Percentiles rank a stretch among this genome's conserved stretches.
phyloP scores from a whole-genome alignment of 768 basidiomycete genomes.

The Collybia sp. region DNA sequence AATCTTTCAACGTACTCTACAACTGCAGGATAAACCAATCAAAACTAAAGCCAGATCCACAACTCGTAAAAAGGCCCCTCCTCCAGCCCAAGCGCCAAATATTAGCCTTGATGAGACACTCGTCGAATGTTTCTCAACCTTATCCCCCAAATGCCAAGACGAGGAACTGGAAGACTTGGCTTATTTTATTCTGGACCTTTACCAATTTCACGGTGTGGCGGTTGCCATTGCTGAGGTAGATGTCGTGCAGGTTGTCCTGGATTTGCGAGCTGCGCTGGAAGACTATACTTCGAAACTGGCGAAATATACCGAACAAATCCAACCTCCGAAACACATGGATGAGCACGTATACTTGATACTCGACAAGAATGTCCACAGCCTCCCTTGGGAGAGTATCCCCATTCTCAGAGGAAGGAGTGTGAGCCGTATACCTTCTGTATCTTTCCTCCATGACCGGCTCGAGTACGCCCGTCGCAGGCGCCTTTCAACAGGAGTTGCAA shows the following conservation, averaged over 20 bases:
- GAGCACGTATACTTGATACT: slow-evolving; percentile 84
- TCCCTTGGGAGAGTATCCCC: slow-evolving; percentile 97
- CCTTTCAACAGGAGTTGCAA: slow-evolving; percentile 10
- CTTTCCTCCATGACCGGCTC: slow-evolving; percentile 85
- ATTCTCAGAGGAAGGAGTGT: slow-evolving; percentile 78
- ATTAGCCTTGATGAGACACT: slow-evolving; percentile 67
- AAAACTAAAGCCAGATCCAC: slow-evolving; percentile 38
- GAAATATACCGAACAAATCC: slow-evolving; percentile 18
- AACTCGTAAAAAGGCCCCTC: slow-evolving; percentile 28
- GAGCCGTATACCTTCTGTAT: slow-evolving; percentile 87
- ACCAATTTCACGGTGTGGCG: slow-evolving; percentile 88
- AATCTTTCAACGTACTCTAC: slow-evolving; percentile 65
- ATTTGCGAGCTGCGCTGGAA: slow-evolving; percentile 73
- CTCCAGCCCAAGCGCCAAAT: slow-evolving; percentile 29
- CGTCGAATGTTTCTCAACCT: slow-evolving; percentile 80
- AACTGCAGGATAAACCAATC: slow-evolving; percentile 46
- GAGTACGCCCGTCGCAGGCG: slow-evolving; percentile 48
- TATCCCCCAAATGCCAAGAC: slow-evolving; percentile 79
- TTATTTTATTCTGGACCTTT: slow-evolving; percentile 91
- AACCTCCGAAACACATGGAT: slow-evolving; percentile 28
- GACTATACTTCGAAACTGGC: slow-evolving; percentile 49
- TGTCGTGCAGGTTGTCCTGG: slow-evolving; percentile 83
- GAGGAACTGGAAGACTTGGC: slow-evolving; percentile 95
- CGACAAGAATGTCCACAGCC: slow-evolving; percentile 81
- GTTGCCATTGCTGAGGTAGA: slow-evolving; percentile 91